A percentile compares a stretch with the other conserved stretches of the same genome.
phyloP scores from a whole-genome alignment of 345 rosid species.

The Theobroma cacao region DNA sequence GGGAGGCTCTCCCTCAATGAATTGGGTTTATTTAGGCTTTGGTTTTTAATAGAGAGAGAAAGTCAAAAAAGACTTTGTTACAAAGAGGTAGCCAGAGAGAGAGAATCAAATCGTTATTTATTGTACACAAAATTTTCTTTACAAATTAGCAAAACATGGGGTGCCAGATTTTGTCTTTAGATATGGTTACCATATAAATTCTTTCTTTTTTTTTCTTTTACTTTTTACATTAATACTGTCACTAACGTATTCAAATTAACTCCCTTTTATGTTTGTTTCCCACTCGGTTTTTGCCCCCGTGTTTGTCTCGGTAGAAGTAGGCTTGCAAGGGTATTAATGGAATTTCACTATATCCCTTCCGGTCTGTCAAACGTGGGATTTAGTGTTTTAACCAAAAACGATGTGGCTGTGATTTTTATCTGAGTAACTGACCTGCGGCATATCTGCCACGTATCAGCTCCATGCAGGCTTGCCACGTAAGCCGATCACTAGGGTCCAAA shows the following conservation, averaged over 20 bases:
- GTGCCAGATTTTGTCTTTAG: conserved; percentile 23
- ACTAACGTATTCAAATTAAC: too few species aligned
- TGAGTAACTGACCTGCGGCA: conserved; percentile 19
- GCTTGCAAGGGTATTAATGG: conserved; percentile 1
- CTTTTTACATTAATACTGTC: not conserved
- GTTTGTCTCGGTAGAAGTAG: not conserved
- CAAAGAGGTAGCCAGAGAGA: conserved; percentile 30
- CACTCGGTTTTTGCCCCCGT: not conserved
- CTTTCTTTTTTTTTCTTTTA: not conserved
- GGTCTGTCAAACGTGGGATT: conserved; percentile 7
- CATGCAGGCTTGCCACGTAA: conserved; percentile 18
- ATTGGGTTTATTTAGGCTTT: conserved; percentile 25
- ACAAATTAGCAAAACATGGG: conserved; percentile 3
- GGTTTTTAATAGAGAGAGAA: conserved; percentile 34
- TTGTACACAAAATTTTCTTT: conserved; percentile 5
- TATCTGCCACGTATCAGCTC: conserved; percentile 23
- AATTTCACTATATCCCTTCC: not conserved
- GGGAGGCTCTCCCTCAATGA: conserved; percentile 9
- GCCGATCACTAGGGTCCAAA: conserved; percentile 7
- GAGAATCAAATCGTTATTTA: conserved; percentile 7
- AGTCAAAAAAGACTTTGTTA: conserved; percentile 31
- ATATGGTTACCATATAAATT: conserved; percentile 2
- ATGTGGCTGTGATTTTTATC: conserved; percentile 7
- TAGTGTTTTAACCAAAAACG: not conserved
- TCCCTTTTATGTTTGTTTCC: not conserved